Evolutionary conservation across 192 early-diverging fungal genomes (phyloP), one percentile per base, ranked within the genome.

Genomic region (Linnemannia zychae): DNA sequence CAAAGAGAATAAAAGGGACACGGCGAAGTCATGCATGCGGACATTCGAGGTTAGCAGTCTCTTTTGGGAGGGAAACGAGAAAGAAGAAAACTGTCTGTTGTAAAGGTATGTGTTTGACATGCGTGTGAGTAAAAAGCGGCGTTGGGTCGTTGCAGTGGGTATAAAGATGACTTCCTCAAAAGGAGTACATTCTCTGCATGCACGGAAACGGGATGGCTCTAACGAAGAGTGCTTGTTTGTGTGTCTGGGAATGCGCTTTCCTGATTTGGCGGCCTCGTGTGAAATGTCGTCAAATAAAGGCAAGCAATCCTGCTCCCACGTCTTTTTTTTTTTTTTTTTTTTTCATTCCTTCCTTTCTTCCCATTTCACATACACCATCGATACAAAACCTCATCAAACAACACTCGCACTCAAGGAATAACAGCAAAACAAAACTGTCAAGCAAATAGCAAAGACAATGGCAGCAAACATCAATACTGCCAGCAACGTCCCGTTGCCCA

Each of bases 401-500:
- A 6, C 40, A 44, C 40, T 20, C n/a, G 18, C 40, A 15, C 38
- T 38, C 67, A 69, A 7, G 37, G 16, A 38, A 20, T 17, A 37
- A n/a, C 17, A 20, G 12, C 11, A n/a, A 67, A 67, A 38, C 5
- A 68, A 75, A 31, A 28, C n/a, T n/a, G n/a, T n/a, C n/a, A n/a
- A n/a, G n/a, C n/a, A n/a, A n/a, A n/a, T n/a, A 17, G 18, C 50
- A 34, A 13, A 69, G 7, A 17, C 44, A 24, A 68, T 68, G 38
- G 71, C 18, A 28, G 57, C 57, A 63, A 63, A 63, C 28, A 33
- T 63, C 28, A 33, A 31, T 28, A 63, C 28, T 63, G 40, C 74
- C 68, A 70, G n/a, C 38, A 76, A 72, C 31, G 74, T 63, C 18
- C 75, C 70, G 46, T 12, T 60, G 47, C 69, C 66, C 52, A 65